phyloP scores from a whole-genome alignment of 148 eudicot species.

The Gaultheria prostrata region DNA sequence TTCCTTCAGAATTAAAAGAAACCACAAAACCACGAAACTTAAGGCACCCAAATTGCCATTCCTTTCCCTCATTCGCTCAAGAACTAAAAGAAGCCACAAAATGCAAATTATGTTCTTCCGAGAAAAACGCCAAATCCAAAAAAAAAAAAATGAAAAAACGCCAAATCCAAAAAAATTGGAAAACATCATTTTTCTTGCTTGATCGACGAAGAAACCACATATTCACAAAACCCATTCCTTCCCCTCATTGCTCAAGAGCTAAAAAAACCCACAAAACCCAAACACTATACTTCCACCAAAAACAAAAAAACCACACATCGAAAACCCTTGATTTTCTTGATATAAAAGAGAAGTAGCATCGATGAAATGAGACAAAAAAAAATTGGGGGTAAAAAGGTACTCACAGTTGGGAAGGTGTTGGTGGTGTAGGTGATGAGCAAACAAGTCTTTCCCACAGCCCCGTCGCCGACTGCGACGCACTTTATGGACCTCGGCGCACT shows the following conservation, averaged over 20 bases:
- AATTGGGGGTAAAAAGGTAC: not conserved
- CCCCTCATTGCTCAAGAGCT: not conserved
- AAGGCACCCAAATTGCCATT: not conserved
- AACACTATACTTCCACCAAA: not conserved
- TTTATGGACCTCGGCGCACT: conserved; percentile 44
- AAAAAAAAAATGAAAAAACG: not conserved
- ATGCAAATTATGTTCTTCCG: not conserved
- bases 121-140: not conserved
- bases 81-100: not conserved
- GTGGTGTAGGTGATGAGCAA: conserved; percentile 48
- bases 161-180: no score
- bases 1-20: not conserved
- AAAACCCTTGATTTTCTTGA: not conserved
- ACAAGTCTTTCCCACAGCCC: conserved; percentile 53
- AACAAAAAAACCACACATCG: not conserved
- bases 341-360: not conserved
- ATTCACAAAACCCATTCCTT: not conserved
- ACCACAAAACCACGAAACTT: not conserved
- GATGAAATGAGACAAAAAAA: not conserved
- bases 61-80: not conserved
- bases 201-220: not conserved
- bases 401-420: conserved; percentile 49
- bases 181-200: not conserved
- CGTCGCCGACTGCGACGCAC: conserved; percentile 51
- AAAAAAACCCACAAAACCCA: not conserved